Base-by-base conservation (phyloP, 2,329 filamentous ascomycete species). In the Ophiostoma australiae region DNA sequence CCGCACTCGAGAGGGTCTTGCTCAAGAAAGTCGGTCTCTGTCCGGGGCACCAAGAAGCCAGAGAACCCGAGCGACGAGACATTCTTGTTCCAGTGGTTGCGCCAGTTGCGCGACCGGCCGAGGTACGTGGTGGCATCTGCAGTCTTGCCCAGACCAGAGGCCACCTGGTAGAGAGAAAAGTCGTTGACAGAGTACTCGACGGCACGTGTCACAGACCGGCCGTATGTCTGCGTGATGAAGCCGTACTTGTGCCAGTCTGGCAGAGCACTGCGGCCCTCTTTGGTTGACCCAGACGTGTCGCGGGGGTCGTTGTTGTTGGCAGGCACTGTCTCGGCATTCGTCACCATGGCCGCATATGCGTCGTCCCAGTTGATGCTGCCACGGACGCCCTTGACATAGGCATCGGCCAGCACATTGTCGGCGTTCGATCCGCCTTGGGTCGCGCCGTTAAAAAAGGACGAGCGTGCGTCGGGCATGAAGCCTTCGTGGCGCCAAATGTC, bases 381-480 rank as follows among this genome's bases (percentile, higher is more conserved):
- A 15, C 84, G 81, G 2, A 91, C 84, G 0, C 89, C 88, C 77
- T 92, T 92, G 39, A 91, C 84, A 73, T 87, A 92, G 0, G 90
- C 90, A 75, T 92, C 90, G 1, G 90, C 90, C 20, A 92, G 84
- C 4, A 92, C 85, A 71, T 90, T 91, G 77, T 92, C 90, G 4
- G 86, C 85, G 75, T 91, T 91, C 15, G 86, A 89, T 8, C 90
- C 90, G 13, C 89, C 90, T 76, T 92, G 90, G 0, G 87, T 86
- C 20, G 86, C 85, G 11, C 90, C 90, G 73, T 91, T 92, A 80
- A 82, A 90, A 78, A 91, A 89, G 1, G 86, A 90, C 0, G 88
- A 90, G 13, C 89, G 85, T 0, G 83, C 89, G 75, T 91, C 89
- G 0, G 89, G 88, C 76, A 90, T 81, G 74, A 84, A 91, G 4